Conservation (phyloP, 768 basidiomycete genomes). For the Hygrophorus pudorinus region DNA sequence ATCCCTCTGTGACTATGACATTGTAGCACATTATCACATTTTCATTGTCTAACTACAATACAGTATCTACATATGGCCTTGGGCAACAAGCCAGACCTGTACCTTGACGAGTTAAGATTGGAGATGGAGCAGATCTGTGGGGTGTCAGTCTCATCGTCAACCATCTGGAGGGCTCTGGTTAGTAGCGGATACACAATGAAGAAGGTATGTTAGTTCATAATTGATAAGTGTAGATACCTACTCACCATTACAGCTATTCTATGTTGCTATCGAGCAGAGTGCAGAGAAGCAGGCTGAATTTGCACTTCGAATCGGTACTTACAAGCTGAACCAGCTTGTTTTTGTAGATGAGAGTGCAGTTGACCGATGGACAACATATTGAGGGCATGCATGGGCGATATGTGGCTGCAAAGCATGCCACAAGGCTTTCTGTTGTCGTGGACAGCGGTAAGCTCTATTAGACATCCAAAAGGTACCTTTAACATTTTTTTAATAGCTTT, state of each 20-base stretch:
- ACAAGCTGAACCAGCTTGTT: neutral
- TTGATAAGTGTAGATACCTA: neutral
- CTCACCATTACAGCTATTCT: neutral
- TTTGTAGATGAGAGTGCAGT: no score
- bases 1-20: no score
- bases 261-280: neutral
- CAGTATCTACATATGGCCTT: no score
- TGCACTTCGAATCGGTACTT: neutral
- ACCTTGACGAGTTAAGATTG: neutral
- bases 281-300: neutral
- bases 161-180: neutral
- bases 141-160: neutral
- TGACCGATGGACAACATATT: neutral
- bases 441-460: neutral
- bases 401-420: neutral
- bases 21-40: no score
- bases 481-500: neutral
- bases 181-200: conserved; percentile 1
- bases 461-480: neutral
- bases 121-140: conserved; percentile 1
- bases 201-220: neutral
- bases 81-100: no score
- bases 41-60: no score
- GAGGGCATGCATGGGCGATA: neutral
- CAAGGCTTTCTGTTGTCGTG: neutral